These are phyloP conservation scores for Carex parvula DNA, from an alignment of 176 grass and related monocot genomes.

Conservation along the genomic window DNA sequence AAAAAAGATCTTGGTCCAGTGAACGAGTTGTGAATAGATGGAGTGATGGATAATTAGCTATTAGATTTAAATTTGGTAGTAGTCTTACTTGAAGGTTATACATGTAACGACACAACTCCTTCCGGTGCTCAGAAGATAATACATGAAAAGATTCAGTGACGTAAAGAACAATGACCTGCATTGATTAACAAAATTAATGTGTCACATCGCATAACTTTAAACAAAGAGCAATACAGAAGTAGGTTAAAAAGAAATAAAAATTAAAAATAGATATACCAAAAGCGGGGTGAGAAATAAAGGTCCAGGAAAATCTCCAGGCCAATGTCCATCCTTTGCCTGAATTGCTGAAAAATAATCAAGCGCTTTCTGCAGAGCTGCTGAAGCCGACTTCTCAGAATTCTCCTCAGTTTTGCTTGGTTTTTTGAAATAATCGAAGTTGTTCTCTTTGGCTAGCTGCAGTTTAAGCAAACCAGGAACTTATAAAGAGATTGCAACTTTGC, in stretches of 20 bases:
- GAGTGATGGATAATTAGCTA: background rate
- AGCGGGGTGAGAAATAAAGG: slow-evolving; percentile 55
- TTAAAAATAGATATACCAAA: slow-evolving; percentile 39
- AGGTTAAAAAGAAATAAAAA: background rate
- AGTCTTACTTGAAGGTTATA: slow-evolving; percentile 66
- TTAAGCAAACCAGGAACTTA: background rate
- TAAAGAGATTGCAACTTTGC: background rate
- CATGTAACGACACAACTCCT: slow-evolving; percentile 55
- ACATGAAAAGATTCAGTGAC: slow-evolving; percentile 44
- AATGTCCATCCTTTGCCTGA: slow-evolving; percentile 77
- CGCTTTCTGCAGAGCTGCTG: slow-evolving; percentile 35
- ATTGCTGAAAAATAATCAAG: slow-evolving; percentile 51
- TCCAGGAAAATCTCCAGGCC: slow-evolving; percentile 66
- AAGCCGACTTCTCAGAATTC: slow-evolving; percentile 15
- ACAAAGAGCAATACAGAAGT: background rate
- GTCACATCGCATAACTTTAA: background rate
- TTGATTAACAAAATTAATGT: background rate
- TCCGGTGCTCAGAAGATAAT: slow-evolving; percentile 51
- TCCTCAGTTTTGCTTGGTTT: slow-evolving; percentile 10
- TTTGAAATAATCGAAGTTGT: slow-evolving; percentile 31
- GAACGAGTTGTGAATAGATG: background rate
- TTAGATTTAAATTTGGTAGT: background rate
- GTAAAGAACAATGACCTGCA: slow-evolving; percentile 67
- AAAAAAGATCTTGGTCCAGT: background rate
- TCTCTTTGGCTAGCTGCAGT: slow-evolving; percentile 51